Base-by-base conservation (phyloP, 2,329 filamentous ascomycete species). In the Helotiales sp. region DNA sequence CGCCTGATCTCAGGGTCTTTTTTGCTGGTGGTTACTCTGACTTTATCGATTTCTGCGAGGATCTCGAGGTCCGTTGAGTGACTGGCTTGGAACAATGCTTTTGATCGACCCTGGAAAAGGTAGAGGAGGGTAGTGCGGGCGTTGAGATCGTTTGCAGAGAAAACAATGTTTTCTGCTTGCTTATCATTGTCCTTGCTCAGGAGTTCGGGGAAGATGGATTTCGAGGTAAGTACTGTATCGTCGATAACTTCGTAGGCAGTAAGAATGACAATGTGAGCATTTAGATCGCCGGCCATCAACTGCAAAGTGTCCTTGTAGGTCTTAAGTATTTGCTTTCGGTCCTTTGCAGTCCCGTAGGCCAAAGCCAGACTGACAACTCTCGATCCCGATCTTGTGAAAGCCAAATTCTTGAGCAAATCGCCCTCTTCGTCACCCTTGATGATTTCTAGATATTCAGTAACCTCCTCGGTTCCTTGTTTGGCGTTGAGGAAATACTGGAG, bases 391-490 rank as follows among this genome's bases (percentile, higher is more conserved):
- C 91, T 91, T 50, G 96, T 99, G 80, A 99, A 99, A 6, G 94
- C 94, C 82, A 99, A 87, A 79, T 98, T 98, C 84, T 97, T 97
- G 71, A 96, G 85, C 69, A 97, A 80, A 78, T 98, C 94, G 57
- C 93, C 93, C 66, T 91, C 90, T 76, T 97, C 93, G 72, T 99
- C 95, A 47, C 92, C 92, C 82, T 96, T 97, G 76, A 99, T 84
- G 72, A 96, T 85, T 79, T 98, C 94, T 66, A 96, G 82, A 76
- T 97, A 97, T 74, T 97, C 93, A 34, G 85, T 91, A 49, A 93
- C 89, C 78, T 98, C 95, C 66, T 92, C 89, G 52, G 89, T 92
- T 3, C 91, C 93, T 4, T 87, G 83, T 71, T 91, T 90, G 55
- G 90, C 88, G 75, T 91, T 95, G 62, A 93, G 82, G 80, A 95